These are phyloP conservation scores for Cairneyella variabilis DNA, from an alignment of 495 filamentous ascomycete species.

Conservation along the genomic window DNA sequence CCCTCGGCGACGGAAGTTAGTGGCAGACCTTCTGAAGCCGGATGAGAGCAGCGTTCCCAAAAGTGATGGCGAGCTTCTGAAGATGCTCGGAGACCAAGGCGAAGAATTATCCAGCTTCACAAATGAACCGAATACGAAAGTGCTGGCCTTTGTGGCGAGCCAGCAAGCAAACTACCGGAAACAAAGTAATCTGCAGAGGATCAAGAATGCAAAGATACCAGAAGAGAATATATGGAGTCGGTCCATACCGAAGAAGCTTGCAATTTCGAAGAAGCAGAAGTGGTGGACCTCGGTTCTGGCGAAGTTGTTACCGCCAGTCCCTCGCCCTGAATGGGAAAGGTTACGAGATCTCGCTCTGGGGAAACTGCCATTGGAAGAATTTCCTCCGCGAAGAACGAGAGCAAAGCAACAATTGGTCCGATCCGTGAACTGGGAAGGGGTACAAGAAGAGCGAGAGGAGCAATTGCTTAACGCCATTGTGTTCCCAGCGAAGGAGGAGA, in stretches of 20 bases:
- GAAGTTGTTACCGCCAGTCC: slow-evolving; percentile 68
- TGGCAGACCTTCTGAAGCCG: slow-evolving; percentile 5
- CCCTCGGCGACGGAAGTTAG: slow-evolving; percentile 58
- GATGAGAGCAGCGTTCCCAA: slow-evolving; percentile 13
- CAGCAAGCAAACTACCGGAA: slow-evolving; percentile 22
- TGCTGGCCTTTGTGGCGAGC: slow-evolving; percentile 26
- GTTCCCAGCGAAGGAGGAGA: not conserved
- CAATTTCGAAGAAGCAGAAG: slow-evolving; percentile 52
- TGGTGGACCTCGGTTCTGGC: slow-evolving; percentile 56
- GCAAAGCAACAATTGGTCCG: too few species aligned
- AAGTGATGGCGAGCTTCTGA: slow-evolving; percentile 4
- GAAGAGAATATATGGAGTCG: slow-evolving; percentile 60
- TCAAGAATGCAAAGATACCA: slow-evolving; percentile 48
- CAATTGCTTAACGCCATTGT: not conserved
- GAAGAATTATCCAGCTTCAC: not conserved
- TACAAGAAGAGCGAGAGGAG: not conserved
- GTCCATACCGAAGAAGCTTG: slow-evolving; percentile 48
- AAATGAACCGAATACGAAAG: slow-evolving; percentile 9
- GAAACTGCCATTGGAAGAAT: not conserved
- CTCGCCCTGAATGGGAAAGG: slow-evolving; percentile 57
- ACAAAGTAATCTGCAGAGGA: slow-evolving; percentile 3
- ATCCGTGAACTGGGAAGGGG: not conserved
- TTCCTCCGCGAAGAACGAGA: slow-evolving; percentile 4
- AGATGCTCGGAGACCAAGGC: slow-evolving; percentile 5
- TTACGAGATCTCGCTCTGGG: slow-evolving; percentile 56